Evolutionary conservation across 2,329 filamentous ascomycete genomes (phyloP).

Genomic region (Colletotrichum noveboracense): DNA sequence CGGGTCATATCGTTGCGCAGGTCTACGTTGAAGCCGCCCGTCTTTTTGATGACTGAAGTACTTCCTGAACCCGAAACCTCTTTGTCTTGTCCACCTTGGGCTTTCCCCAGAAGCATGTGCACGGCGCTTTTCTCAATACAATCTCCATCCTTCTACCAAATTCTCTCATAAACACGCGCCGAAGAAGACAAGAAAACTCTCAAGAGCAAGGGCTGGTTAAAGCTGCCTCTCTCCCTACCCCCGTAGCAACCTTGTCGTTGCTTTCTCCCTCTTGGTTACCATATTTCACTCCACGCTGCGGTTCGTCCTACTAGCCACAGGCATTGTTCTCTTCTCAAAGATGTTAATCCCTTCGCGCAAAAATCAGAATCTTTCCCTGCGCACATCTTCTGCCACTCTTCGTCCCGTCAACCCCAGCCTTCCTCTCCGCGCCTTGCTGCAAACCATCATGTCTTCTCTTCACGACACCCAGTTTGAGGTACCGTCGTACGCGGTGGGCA

Average conservation of each 20-base stretch:
- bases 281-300: accelerated
- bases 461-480: accelerated
- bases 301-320: accelerated
- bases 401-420: accelerated
- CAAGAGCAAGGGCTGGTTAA: too few relatives aligned
- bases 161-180: background rate
- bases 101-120: background rate
- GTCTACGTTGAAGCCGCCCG: too few relatives aligned
- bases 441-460: background rate
- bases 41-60: too few relatives aligned
- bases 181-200: too few relatives aligned
- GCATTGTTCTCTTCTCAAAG: accelerated
- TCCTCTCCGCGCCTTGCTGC: background rate
- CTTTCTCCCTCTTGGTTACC: too few relatives aligned
- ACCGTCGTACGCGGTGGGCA: background rate
- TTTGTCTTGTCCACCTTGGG: background rate
- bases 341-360: accelerated
- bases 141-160: background rate
- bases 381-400: accelerated
- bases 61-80: background rate
- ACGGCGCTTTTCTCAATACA: background rate
- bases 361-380: background rate
- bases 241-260: too few relatives aligned
- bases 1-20: too few relatives aligned
- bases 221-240: too few relatives aligned